Evolutionary conservation across 805 yeast species (phyloP), one percentile per base, ranked within the genome.

Genomic region (Lachancea waltii): DNA sequence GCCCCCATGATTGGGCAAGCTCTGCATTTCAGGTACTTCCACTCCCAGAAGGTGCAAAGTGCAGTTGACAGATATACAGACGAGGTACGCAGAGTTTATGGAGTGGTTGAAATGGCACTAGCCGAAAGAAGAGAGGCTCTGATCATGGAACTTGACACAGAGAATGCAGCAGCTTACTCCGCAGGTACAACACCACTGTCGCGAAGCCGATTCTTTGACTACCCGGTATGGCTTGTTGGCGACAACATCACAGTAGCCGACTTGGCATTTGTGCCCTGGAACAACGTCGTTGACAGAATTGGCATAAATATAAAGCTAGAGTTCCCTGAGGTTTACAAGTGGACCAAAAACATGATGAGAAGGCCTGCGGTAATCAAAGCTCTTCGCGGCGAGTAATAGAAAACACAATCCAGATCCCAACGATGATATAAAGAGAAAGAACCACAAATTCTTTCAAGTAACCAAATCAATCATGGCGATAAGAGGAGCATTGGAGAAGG

Each of bases 1-100:
- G 95, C 97, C 0, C 96, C 97, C n/a, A 89, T 89, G 95, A 84
- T 89, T 51, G 97, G 97, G 14, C 97, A 89, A 63, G 96, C 97
- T 7, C 70, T 90, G 50, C 97, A 90, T 65, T 90, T 89, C 67
- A 73, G 89, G 54, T 86, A 85, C 59, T 86, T 89, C 69, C 96
- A 89, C 58, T 75, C 89, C 5, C 81, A 81, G 44, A 79, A 79
- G 38, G 86, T 89, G 2, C 86, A 90, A 14, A 75, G 86, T 42
- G 96, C 97, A 0, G 85, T 89, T 15, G 95, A 85, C 50, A 69
- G 96, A 54, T 89, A 87, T 58, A 80, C 85, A 1, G 95, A 84
- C 51, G 97, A 89, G 64, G 96, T 89, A 17, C 71, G 95, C 53
- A 69, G 97, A 46, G 95, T 89, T 7, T 87, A 86, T 52, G 94